These are phyloP conservation scores for Trichosporon faecale DNA, from an alignment of 1,284 basidiomycete species.

Conservation along the genomic window DNA sequence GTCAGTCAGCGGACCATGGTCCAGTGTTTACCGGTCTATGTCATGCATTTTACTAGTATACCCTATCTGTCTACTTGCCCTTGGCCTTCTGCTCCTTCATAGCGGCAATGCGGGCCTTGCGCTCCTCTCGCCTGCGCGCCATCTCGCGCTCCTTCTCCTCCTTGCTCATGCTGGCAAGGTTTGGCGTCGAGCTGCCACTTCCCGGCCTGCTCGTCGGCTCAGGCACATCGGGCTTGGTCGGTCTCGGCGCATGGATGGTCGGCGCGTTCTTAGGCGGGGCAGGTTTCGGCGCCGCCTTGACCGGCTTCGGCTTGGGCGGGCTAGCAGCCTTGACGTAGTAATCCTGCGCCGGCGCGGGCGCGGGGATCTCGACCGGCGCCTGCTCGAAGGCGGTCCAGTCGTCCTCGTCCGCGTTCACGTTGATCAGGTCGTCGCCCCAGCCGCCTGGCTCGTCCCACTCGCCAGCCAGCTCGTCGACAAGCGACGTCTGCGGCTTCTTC, in stretches of 20 bases:
- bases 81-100: constrained; percentile 49
- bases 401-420: constrained; percentile 73
- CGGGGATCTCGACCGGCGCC: constrained; percentile 54
- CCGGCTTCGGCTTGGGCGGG: constrained; percentile 19
- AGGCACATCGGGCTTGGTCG: constrained; percentile 7
- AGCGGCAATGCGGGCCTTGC: constrained; percentile 59
- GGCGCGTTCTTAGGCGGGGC: too few relatives aligned
- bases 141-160: constrained; percentile 87
- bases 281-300: constrained; percentile 2
- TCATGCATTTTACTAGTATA: constrained; percentile 12
- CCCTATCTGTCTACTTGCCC: not conserved
- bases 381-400: constrained; percentile 92
- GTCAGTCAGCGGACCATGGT: not conserved
- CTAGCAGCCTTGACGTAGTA: constrained; percentile 34
- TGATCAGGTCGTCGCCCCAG: constrained; percentile 70
- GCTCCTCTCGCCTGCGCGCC: constrained; percentile 79
- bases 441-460: constrained; percentile 55
- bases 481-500: constrained; percentile 23
- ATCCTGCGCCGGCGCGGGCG: constrained; percentile 39
- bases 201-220: constrained; percentile 18
- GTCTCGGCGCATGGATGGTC: constrained; percentile 16
- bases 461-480: constrained; percentile 60
- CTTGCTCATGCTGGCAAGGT: constrained; percentile 61
- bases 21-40: not conserved
- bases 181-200: constrained; percentile 23